Percentiles rank a stretch among this genome's conserved stretches.
phyloP scores from a whole-genome alignment of 108 stramenopile genomes.

The Hondaea fermentalgiana region DNA sequence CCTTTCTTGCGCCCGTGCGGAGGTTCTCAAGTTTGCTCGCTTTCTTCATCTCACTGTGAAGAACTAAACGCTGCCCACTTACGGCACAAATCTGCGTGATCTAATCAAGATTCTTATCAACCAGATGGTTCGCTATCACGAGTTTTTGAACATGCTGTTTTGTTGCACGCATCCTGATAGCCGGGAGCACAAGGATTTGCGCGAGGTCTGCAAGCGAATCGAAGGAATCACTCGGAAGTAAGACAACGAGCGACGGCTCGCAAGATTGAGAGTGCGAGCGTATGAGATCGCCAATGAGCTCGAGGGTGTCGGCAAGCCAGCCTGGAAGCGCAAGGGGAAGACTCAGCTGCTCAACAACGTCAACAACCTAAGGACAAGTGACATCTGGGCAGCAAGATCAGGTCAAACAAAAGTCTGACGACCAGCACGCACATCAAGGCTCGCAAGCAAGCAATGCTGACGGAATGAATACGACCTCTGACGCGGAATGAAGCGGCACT shows the following conservation, averaged over 20 bases:
- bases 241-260: neutral
- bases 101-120: neutral
- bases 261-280: neutral
- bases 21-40: neutral
- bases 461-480: neutral
- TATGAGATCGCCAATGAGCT: neutral
- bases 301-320: neutral
- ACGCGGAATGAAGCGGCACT: too few species aligned
- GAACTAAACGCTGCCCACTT: neutral
- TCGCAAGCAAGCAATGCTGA: neutral
- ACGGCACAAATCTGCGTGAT: neutral
- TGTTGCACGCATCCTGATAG: neutral
- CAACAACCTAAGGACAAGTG: neutral
- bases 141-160: conserved; percentile 7
- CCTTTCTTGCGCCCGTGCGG: neutral
- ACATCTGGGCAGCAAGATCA: neutral
- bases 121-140: neutral
- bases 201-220: neutral
- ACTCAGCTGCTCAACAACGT: neutral
- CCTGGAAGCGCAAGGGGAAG: neutral
- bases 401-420: too few species aligned
- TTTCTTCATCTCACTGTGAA: neutral
- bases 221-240: neutral
- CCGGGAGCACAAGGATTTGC: neutral
- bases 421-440: too few species aligned